phyloP scores from a whole-genome alignment of 768 basidiomycete genomes.

The Boletus rufocinnamomeus region DNA sequence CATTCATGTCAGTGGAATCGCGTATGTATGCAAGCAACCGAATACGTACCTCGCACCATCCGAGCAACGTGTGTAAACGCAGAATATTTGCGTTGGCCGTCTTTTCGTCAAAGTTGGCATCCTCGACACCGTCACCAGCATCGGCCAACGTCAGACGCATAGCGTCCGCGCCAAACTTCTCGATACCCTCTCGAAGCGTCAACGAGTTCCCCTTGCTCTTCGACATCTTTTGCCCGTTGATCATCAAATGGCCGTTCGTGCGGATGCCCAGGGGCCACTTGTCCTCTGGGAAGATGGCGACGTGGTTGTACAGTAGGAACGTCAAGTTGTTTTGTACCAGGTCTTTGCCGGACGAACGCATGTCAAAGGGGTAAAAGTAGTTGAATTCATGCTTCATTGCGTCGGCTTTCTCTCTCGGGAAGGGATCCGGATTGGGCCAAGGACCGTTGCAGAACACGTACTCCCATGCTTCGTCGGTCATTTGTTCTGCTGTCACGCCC shows the following conservation, averaged over 20 bases:
- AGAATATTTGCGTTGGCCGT: constrained; percentile 96
- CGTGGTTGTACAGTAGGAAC: constrained; percentile 92
- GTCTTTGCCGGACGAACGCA: constrained; percentile 98
- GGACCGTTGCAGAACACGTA: constrained; percentile 83
- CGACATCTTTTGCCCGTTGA: constrained; percentile 99
- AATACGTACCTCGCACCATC: constrained; percentile 86
- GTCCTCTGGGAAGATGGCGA: constrained; percentile 85
- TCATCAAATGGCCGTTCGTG: constrained; percentile 92
- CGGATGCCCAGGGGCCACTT: constrained; percentile 93
- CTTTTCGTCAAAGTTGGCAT: constrained; percentile 99
- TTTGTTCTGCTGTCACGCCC: constrained; percentile 83
- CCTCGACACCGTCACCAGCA: constrained; percentile 95
- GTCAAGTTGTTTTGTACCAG: constrained; percentile 94
- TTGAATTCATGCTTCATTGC: constrained; percentile 86
- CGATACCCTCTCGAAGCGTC: constrained; percentile 83
- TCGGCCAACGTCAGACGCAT: constrained; percentile 91
- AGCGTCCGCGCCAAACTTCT: constrained; percentile 97
- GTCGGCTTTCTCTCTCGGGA: constrained; percentile 78
- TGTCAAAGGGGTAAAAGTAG: constrained; percentile 98
- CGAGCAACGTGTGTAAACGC: constrained; percentile 84
- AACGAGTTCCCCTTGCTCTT: constrained; percentile 96
- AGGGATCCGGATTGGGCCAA: constrained; percentile 65
- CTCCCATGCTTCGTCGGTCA: constrained; percentile 99
- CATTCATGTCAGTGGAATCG: background rate
- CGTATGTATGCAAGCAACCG: background rate